Conservation (phyloP, 306 rosid species). For the Datisca glomerata region DNA sequence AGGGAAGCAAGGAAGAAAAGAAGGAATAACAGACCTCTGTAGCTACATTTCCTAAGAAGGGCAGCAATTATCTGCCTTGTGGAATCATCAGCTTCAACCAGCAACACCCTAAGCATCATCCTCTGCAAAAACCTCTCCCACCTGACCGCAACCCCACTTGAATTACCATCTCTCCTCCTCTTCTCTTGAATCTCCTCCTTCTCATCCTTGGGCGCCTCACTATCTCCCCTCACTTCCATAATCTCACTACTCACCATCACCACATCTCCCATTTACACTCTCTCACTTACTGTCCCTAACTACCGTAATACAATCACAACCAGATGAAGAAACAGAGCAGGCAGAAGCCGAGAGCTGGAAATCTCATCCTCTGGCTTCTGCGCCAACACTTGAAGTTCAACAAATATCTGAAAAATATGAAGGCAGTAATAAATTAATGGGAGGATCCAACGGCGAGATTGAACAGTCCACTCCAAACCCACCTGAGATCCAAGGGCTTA, state of each 20-base stretch:
- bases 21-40: conserved; percentile 44
- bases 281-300: not conserved
- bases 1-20: not conserved
- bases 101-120: conserved; percentile 60
- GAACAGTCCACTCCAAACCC: too few relatives aligned
- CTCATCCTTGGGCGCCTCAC: not conserved
- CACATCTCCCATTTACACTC: conserved; percentile 44
- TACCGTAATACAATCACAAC: not conserved
- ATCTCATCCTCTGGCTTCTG: conserved; percentile 5
- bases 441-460: too few relatives aligned
- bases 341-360: conserved; percentile 2
- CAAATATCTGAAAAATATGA: not conserved
- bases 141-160: conserved; percentile 41
- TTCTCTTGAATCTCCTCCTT: conserved; percentile 11
- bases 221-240: conserved; percentile 14
- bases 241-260: conserved; percentile 32
- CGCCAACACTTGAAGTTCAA: not conserved
- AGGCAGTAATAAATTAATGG: too few relatives aligned
- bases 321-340: not conserved
- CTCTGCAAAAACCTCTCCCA: conserved; percentile 72
- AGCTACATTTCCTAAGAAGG: conserved; percentile 86
- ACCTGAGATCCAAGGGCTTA: not conserved
- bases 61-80: conserved; percentile 88
- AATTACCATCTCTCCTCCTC: conserved; percentile 25
- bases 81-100: conserved; percentile 91